phyloP scores from a whole-genome alignment of 2,329 filamentous ascomycete genomes.

The Neofusicoccum ribis region DNA sequence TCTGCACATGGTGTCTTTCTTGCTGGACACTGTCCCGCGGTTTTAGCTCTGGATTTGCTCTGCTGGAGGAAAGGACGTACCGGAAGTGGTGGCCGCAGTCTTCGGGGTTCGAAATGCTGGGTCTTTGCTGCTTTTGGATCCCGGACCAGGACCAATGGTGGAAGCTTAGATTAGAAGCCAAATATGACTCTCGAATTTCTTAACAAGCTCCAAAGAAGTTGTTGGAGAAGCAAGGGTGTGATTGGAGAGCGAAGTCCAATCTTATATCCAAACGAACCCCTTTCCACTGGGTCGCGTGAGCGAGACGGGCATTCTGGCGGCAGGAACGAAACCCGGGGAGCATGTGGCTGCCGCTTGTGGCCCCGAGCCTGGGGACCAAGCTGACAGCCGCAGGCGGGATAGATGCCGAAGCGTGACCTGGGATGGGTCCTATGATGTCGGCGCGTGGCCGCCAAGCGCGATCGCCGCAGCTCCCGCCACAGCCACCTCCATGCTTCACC shows the following conservation, averaged over 20 bases:
- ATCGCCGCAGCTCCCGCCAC: slow-evolving; percentile 7
- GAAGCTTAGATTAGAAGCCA: no score
- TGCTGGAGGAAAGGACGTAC: background rate
- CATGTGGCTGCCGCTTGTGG: background rate
- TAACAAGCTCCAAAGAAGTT: no score
- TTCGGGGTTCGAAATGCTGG: no score
- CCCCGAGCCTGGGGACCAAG: background rate
- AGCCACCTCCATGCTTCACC: background rate
- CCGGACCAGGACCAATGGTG: no score
- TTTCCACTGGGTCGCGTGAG: background rate
- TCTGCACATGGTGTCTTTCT: slow-evolving; percentile 12
- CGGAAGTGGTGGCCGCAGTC: background rate
- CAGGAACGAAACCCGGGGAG: background rate
- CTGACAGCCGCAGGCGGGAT: background rate
- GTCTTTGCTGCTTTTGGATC: no score
- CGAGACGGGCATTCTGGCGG: background rate
- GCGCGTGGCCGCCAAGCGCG: slow-evolving; percentile 18
- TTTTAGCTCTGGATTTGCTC: background rate
- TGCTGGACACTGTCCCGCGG: background rate
- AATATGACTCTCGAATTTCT: no score
- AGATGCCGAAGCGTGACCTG: background rate
- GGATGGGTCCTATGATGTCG: slow-evolving; percentile 1
- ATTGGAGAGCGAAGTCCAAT: background rate
- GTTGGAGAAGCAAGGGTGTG: background rate
- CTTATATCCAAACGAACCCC: background rate